Percentiles rank a stretch among this genome's conserved stretches.
Conservation (phyloP, 495 filamentous ascomycete genomes). For the Aspergillus panamensis region DNA sequence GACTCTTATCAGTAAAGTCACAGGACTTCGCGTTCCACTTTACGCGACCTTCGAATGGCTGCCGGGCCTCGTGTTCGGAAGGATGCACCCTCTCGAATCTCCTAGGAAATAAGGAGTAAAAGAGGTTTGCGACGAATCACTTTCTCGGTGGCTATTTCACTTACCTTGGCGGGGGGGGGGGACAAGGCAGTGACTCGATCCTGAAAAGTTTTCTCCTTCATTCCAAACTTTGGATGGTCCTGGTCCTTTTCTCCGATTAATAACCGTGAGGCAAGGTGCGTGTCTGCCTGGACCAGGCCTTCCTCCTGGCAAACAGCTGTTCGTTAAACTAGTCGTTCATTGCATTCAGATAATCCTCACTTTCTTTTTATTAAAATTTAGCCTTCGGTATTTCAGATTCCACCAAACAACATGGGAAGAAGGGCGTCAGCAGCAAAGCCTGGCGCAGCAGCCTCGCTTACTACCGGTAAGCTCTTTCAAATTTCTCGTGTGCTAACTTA, state of each 20-base stretch:
- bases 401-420: conserved; percentile 13
- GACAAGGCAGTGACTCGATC: conserved; percentile 1
- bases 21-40: conserved; percentile 50
- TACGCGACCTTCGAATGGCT: conserved; percentile 30
- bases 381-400: neutral
- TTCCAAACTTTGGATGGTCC: conserved; percentile 12
- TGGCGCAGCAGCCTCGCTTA: conserved; percentile 1
- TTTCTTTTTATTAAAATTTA: neutral
- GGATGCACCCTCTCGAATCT: neutral
- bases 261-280: conserved; percentile 3
- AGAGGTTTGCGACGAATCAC: conserved; percentile 4
- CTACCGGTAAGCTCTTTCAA: conserved; percentile 12
- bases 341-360: neutral
- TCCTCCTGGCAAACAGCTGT: neutral
- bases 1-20: conserved; percentile 26
- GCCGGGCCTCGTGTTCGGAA: conserved; percentile 10
- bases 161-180: conserved; percentile 3
- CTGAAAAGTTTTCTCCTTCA: conserved; percentile 14
- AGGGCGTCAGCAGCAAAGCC: conserved; percentile 5
- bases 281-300: neutral
- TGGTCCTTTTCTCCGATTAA: conserved; percentile 6
- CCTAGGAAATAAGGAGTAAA: conserved; percentile 1
- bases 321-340: neutral
- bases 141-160: conserved; percentile 6
- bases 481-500: neutral